Evolutionary conservation across 805 yeast species (phyloP).

Genomic region (Candida easanensis): DNA sequence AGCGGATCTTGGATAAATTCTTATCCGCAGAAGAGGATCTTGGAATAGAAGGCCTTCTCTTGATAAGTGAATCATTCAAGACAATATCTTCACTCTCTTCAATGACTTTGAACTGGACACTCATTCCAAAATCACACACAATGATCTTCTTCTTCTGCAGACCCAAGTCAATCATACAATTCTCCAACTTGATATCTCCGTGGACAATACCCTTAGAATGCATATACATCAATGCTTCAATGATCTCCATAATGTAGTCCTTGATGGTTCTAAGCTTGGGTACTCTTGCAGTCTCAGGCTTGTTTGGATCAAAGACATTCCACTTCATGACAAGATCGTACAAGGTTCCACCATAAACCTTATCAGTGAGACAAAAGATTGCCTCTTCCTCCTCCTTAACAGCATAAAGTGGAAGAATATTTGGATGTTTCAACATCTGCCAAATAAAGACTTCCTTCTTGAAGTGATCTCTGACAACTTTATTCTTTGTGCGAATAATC

Average conservation of each 20-base stretch:
- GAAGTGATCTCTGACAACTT: conserved; percentile 54
- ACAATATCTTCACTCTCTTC: conserved; percentile 18
- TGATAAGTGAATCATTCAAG: conserved; percentile 27
- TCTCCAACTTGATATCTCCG: conserved; percentile 73
- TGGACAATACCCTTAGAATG: conserved; percentile 72
- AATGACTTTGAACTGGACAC: conserved; percentile 30
- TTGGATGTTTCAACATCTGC: conserved; percentile 62
- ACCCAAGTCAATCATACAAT: conserved; percentile 56
- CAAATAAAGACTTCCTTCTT: conserved; percentile 73
- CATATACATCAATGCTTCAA: conserved; percentile 55
- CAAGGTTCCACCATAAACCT: conserved; percentile 73
- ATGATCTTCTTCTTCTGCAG: conserved; percentile 37
- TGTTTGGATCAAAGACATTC: conserved; percentile 43
- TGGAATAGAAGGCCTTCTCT: conserved; percentile 32
- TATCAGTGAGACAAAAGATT: conserved; percentile 69
- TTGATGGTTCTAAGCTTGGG: conserved; percentile 34
- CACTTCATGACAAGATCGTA: conserved; percentile 72
- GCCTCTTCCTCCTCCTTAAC: conserved; percentile 60
- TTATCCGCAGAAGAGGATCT: conserved; percentile 31
- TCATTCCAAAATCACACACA: conserved; percentile 91
- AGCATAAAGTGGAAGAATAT: conserved; percentile 60
- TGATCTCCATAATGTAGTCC: conserved; percentile 50
- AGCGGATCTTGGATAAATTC: conserved; percentile 11
- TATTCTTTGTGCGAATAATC: conserved; percentile 52
- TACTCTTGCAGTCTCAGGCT: conserved; percentile 28